Base-by-base conservation (phyloP, 495 filamentous ascomycete genomes). In the Hypoxylon fragiforme region DNA sequence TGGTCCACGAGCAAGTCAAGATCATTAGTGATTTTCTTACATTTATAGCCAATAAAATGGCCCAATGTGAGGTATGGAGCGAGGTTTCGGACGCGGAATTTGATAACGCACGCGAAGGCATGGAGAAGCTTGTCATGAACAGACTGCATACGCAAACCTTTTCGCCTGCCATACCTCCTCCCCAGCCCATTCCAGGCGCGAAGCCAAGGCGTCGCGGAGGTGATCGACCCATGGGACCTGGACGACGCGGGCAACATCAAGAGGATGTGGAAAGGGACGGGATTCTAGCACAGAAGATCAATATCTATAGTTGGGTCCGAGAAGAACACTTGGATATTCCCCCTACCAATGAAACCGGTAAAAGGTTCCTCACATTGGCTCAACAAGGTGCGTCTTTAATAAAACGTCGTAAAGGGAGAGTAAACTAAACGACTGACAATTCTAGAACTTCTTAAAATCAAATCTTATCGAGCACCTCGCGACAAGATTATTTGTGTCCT, bases 51-150 rank as follows among this genome's bases (percentile, higher is more conserved):
- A 96, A 94, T 70, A 97, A 96, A 72, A 99, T 99, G 94, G 90
- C 86, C n/a, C 82, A 89, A 58, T 99, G 94, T 64, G 94, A 99
- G 50, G 89, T 99, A 5, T 99, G 94, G 94, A 85, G 90, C 39
- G 87, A 91, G 32, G 91, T 97, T 0, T 95, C 92, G 0, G 95
- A 97, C 67, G 90, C 88, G 6, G 94, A 99, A 65, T 97, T 99
- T 68, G 94, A 97, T 70, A 97, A 99, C 74, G 95, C 95, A 11
- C 82, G 90, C 57, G 94, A 99, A 74, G 94, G 94, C 21, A 99
- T 99, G 95, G 94, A 99, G 78, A 99, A 99, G 67, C 83, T 99
- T 18, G 94, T 99, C 13, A 99, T 99, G 94, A 99, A 99, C 68
- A 81, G 95, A 45, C 76, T 99, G 3, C 97, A 99, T 66, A 85